Evolutionary conservation across 1,139 yeast species (phyloP).

Genomic region (Scheffersomyces stambukii): DNA sequence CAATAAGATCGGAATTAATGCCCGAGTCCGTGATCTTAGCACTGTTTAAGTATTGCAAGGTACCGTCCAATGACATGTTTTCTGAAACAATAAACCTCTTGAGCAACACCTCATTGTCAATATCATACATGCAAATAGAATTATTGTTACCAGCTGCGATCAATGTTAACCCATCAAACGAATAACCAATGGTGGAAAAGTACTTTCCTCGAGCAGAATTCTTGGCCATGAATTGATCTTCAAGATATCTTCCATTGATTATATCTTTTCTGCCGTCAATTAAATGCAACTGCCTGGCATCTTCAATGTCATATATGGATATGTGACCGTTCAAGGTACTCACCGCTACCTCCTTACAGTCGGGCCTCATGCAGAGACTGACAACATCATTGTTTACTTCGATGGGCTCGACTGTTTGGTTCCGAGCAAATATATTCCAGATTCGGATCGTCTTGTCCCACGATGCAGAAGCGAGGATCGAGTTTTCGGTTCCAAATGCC

Average conservation of each 20-base stretch:
- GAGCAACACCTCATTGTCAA: conserved; percentile 79
- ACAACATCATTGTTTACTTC: conserved; percentile 84
- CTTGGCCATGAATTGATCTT: conserved; percentile 76
- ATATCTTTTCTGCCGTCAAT: conserved; percentile 88
- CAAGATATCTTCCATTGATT: conserved; percentile 77
- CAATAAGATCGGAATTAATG: conserved; percentile 68
- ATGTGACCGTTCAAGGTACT: conserved; percentile 88
- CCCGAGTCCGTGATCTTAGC: conserved; percentile 86
- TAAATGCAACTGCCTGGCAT: conserved; percentile 74
- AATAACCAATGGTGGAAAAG: conserved; percentile 77
- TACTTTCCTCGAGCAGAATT: conserved; percentile 81
- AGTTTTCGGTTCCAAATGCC: conserved; percentile 77
- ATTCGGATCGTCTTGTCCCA: conserved; percentile 95
- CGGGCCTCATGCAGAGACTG: conserved; percentile 82
- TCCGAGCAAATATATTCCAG: conserved; percentile 88
- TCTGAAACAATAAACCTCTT: conserved; percentile 79
- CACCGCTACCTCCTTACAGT: conserved; percentile 84
- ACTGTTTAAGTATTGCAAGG: conserved; percentile 74
- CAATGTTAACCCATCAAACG: conserved; percentile 83
- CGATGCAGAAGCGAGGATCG: conserved; percentile 82
- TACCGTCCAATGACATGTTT: conserved; percentile 91
- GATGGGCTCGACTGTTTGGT: conserved; percentile 86
- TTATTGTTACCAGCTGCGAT: conserved; percentile 94
- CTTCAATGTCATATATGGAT: conserved; percentile 76
- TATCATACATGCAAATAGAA: conserved; percentile 86